A percentile compares a stretch with the other conserved stretches of the same genome.
Conservation (phyloP, 1,139 yeast genomes). For the Scheffersomyces parashehatae region DNA sequence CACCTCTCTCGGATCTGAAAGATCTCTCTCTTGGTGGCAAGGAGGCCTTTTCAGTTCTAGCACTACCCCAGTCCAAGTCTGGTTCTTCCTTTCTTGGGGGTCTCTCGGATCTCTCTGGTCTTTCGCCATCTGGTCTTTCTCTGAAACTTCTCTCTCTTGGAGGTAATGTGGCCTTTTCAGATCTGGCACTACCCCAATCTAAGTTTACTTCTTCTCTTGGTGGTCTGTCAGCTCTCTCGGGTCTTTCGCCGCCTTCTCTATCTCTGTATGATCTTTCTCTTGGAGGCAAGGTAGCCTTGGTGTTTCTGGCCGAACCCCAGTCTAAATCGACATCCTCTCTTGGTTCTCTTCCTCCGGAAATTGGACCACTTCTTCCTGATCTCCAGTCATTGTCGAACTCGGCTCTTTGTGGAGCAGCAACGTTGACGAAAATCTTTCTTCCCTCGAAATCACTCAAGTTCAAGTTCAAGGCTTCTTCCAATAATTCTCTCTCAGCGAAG, state of each 20-base stretch:
- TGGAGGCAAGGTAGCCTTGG: slow-evolving; percentile 34
- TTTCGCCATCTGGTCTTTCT: slow-evolving; percentile 30
- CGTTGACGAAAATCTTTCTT: slow-evolving; percentile 79
- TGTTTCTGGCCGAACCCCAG: slow-evolving; percentile 39
- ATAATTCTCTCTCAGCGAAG: slow-evolving; percentile 61
- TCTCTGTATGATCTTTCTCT: slow-evolving; percentile 39
- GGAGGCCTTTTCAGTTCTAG: slow-evolving; percentile 19
- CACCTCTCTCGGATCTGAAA: slow-evolving; percentile 30
- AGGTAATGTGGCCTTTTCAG: slow-evolving; percentile 17
- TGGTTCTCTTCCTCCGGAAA: slow-evolving; percentile 20
- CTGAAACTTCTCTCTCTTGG: slow-evolving; percentile 24
- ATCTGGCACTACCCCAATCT: slow-evolving; percentile 42
- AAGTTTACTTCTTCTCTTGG: slow-evolving; percentile 45
- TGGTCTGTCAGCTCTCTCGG: slow-evolving; percentile 25
- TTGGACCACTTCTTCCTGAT: slow-evolving; percentile 41
- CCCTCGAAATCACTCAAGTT: slow-evolving; percentile 68
- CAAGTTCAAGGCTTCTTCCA: slow-evolving; percentile 70
- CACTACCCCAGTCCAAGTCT: slow-evolving; percentile 46
- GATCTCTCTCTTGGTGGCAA: slow-evolving; percentile 23
- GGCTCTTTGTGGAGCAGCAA: slow-evolving; percentile 81
- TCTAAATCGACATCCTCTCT: slow-evolving; percentile 28
- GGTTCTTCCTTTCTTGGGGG: slow-evolving; percentile 41
- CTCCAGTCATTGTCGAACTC: slow-evolving; percentile 52
- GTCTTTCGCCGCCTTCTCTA: slow-evolving; percentile 14
- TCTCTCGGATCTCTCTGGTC: slow-evolving; percentile 21